Base-by-base conservation (phyloP, 805 yeast genomes). In the Ogataea parapolymorpha region DNA sequence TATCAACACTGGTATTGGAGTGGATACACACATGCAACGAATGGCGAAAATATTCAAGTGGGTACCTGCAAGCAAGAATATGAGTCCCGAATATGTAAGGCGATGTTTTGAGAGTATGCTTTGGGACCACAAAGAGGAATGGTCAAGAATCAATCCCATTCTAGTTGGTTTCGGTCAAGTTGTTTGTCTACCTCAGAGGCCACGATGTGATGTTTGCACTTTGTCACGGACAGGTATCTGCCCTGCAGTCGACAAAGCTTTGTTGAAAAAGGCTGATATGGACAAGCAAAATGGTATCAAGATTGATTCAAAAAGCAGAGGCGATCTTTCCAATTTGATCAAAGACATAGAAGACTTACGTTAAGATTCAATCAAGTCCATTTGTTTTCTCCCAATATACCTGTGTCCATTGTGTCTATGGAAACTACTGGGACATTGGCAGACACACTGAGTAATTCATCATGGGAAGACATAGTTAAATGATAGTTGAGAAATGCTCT, bases 131-230 rank as follows among this genome's bases (percentile, higher is more conserved):
- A 62, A 56, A 33, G 78, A 78, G 25, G 70, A 77, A 33, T 90
- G 98, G 98, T 68, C 71, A 9, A 95, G 86, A 42, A 79, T 91
- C 29, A 90, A 90, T 58, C 95, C 95, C 1, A 61, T 84, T 8
- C 62, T 91, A 6, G 98, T 90, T 7, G 97, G 98, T 4, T 90
- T 89, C 68, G 98, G 98, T 10, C 98, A 90, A 60, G 80, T 82
- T 0, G 74, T 90, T 3, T 90, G 97, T 58, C 73, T 79, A 8
- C 85, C 95, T 0, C 71, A 82, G 40, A 80, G 80, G 4, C 59
- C 73, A 10, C 71, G 83, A 46, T 88, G 96, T 62, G 90, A 82
- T 54, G 49, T 82, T 6, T 88, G 96, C 52, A 55, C 74, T 3
- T 62, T 82, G 53, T 77, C 75, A 12, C 63, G 56, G 39, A 66